These are phyloP conservation scores for Dactylellina haptotyla DNA, from an alignment of 2,329 filamentous ascomycete species.

Conservation along the genomic window DNA sequence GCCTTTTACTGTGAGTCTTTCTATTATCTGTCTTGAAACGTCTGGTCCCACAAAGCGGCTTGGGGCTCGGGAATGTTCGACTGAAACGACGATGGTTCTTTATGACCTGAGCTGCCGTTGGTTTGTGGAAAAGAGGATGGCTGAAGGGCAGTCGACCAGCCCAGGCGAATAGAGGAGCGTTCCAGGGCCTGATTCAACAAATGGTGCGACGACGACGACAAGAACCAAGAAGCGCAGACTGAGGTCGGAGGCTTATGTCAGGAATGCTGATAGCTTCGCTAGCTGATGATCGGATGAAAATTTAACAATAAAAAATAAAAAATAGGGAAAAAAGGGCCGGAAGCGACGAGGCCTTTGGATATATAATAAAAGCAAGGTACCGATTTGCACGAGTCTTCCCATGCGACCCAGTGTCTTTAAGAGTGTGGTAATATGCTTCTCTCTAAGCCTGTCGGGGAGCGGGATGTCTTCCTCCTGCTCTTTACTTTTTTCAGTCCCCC, in stretches of 20 bases:
- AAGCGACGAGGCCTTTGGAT: constrained; percentile 51
- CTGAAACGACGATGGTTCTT: constrained; percentile 54
- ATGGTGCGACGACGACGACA: constrained; percentile 49
- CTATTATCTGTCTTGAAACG: constrained; percentile 46
- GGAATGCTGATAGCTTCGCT: constrained; percentile 37
- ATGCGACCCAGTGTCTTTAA: constrained; percentile 51
- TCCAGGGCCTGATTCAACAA: constrained; percentile 46
- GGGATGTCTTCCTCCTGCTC: constrained; percentile 13
- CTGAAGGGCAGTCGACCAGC: constrained; percentile 27
- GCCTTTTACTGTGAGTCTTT: constrained; percentile 25
- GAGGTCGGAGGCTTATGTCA: background rate
- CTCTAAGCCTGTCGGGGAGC: constrained; percentile 32
- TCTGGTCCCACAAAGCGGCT: constrained; percentile 54
- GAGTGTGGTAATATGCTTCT: constrained; percentile 31
- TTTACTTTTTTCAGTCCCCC: constrained; percentile 27
- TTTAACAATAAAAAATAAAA: no score
- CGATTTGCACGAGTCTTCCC: constrained; percentile 42
- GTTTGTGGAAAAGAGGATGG: constrained; percentile 49
- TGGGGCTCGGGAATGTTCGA: constrained; percentile 52
- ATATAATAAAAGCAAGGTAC: constrained; percentile 54
- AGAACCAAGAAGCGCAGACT: background rate
- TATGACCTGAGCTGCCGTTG: constrained; percentile 35
- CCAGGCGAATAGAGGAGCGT: constrained; percentile 42
- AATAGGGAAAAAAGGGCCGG: constrained; percentile 40
- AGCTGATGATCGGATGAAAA: constrained; percentile 46